Conservation (phyloP, 495 filamentous ascomycete species). For the Penicillium silybi region DNA sequence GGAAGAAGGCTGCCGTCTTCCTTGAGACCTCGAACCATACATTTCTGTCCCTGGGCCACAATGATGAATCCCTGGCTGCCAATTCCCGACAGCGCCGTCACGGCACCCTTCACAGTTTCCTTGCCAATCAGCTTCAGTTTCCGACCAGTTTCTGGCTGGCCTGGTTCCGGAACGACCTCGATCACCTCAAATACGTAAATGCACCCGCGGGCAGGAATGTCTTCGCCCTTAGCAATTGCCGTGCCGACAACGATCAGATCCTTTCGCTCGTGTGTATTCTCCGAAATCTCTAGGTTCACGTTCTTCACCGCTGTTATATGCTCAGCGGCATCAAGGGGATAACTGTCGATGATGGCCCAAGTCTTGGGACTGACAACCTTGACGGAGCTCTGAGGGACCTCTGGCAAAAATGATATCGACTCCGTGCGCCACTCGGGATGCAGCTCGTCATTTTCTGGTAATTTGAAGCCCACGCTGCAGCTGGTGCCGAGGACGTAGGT, state of each 20-base stretch:
- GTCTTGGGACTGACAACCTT: constrained; percentile 72
- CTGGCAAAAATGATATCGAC: constrained; percentile 60
- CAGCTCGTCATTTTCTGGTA: constrained; percentile 79
- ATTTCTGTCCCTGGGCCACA: constrained; percentile 91
- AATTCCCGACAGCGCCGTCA: constrained; percentile 79
- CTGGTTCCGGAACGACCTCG: constrained; percentile 84
- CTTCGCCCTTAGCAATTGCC: constrained; percentile 77
- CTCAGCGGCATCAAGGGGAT: constrained; percentile 64
- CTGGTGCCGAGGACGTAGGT: constrained; percentile 76
- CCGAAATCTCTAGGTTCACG: constrained; percentile 82
- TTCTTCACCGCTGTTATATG: constrained; percentile 75
- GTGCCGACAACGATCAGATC: constrained; percentile 83
- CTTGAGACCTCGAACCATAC: constrained; percentile 92
- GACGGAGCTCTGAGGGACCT: constrained; percentile 60
- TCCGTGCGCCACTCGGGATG: constrained; percentile 77
- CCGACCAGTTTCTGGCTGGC: constrained; percentile 73
- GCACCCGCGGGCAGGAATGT: constrained; percentile 76
- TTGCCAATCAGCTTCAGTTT: constrained; percentile 81
- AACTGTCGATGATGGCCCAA: constrained; percentile 70
- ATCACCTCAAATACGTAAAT: constrained; percentile 92
- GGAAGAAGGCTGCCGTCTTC: constrained; percentile 89
- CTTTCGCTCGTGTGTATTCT: constrained; percentile 79
- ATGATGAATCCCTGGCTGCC: constrained; percentile 92
- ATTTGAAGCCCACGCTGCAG: constrained; percentile 61
- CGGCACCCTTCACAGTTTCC: constrained; percentile 90